Conservation (phyloP, 257 asterid genomes). For the Marsdenia floribunda region DNA sequence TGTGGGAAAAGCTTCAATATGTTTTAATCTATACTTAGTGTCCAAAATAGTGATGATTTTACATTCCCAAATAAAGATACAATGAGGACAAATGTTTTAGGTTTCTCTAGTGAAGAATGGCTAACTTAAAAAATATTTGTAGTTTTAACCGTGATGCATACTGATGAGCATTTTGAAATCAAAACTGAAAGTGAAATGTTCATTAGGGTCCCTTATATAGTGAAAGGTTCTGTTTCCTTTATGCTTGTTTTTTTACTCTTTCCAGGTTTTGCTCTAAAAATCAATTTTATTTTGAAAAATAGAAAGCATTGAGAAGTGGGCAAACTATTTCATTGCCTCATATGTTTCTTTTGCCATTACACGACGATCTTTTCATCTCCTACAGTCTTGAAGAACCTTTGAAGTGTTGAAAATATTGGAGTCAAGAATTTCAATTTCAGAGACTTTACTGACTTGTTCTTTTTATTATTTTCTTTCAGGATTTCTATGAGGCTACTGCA, state of each 20-base stretch:
- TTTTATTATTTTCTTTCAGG: slow-evolving; percentile 40
- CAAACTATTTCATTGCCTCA: background rate
- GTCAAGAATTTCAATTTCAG: background rate
- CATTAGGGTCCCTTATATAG: background rate
- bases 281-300: background rate
- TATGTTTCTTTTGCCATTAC: background rate
- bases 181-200: background rate
- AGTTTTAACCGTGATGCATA: background rate
- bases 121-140: background rate
- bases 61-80: background rate
- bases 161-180: background rate
- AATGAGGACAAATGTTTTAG: background rate
- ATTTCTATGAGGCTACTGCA: slow-evolving; percentile 90
- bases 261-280: background rate
- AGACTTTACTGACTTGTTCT: background rate
- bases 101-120: background rate
- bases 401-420: background rate
- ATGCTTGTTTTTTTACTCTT: background rate
- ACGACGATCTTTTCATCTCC: background rate
- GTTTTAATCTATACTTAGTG: background rate
- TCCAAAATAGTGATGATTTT: background rate
- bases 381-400: background rate
- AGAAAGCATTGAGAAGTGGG: background rate
- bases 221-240: background rate
- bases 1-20: background rate